Conservation (phyloP, 768 basidiomycete genomes). For the Multifurca ochricompacta region DNA sequence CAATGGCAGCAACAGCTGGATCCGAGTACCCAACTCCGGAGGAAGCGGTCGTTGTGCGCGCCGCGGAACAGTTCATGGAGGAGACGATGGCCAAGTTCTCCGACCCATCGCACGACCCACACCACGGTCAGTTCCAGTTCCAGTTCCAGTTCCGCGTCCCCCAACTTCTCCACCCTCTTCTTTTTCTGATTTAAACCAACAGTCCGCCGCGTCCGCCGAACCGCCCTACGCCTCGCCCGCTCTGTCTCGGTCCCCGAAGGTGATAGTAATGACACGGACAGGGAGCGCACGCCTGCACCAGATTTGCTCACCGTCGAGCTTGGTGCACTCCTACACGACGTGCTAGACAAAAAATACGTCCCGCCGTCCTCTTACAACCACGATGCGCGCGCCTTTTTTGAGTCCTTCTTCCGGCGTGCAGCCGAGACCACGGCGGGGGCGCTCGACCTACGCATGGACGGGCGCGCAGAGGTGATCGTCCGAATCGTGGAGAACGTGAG, state of each 20-base stretch:
- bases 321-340: conserved; percentile 83
- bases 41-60: conserved; percentile 45
- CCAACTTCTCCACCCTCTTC: background rate
- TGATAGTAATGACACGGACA: background rate
- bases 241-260: conserved; percentile 26
- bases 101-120: conserved; percentile 74
- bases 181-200: background rate
- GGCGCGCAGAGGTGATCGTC: conserved; percentile 47
- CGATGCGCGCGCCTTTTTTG: conserved; percentile 59
- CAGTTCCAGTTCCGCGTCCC: background rate
- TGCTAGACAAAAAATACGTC: conserved; percentile 82
- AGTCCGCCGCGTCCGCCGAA: conserved; percentile 80
- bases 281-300: conserved; percentile 27
- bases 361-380: conserved; percentile 41
- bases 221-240: conserved; percentile 61
- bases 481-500: conserved; percentile 72
- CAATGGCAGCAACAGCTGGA: conserved; percentile 1
- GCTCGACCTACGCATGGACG: conserved; percentile 47
- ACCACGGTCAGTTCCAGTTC: conserved; percentile 54
- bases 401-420: conserved; percentile 51
- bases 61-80: conserved; percentile 62
- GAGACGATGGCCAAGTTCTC: conserved; percentile 62
- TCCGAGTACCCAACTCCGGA: conserved; percentile 44
- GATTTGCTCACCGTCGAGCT: conserved; percentile 77
- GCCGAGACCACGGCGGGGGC: background rate